Evolutionary conservation across 345 rosid genomes (phyloP).

Genomic region (Rhodamnia argentea): DNA sequence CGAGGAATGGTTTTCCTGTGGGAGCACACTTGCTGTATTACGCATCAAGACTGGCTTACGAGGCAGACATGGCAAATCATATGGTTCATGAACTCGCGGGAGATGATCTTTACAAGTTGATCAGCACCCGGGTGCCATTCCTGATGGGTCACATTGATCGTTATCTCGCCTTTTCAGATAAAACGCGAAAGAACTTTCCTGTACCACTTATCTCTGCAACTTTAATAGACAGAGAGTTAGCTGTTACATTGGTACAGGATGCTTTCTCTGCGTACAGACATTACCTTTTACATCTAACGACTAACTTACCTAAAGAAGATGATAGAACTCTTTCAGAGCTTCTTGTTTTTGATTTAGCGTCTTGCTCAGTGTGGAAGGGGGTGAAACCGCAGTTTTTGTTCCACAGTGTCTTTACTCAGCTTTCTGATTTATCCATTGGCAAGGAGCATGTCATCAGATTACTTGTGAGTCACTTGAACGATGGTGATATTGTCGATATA

Average conservation of each 20-base stretch:
- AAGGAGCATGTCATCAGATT: conserved; percentile 22
- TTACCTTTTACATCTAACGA: conserved; percentile 16
- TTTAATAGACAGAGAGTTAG: conserved; percentile 11
- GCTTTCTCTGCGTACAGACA: conserved; percentile 32
- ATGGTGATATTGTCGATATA: conserved; percentile 30
- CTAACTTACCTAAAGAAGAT: conserved; percentile 7
- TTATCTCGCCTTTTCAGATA: conserved; percentile 18
- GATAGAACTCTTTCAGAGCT: conserved; percentile 16
- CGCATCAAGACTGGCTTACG: conserved; percentile 31
- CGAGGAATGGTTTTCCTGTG: conserved; percentile 22
- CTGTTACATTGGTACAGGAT: conserved; percentile 19
- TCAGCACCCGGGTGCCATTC: conserved; percentile 10
- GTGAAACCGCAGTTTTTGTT: conserved; percentile 13
- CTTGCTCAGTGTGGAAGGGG: conserved; percentile 25
- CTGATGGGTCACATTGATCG: conserved; percentile 29
- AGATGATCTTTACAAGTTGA: background rate
- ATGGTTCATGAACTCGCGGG: conserved; percentile 9
- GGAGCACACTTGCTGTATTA: conserved; percentile 34
- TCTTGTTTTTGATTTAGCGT: conserved; percentile 16
- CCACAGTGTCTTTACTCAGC: conserved; percentile 18
- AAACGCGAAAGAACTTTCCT: conserved; percentile 4
- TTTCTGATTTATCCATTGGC: conserved; percentile 25
- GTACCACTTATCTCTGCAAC: conserved; percentile 2
- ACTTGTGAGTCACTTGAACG: conserved; percentile 18
- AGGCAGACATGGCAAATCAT: conserved; percentile 16